phyloP scores from a whole-genome alignment of 2,329 filamentous ascomycete genomes.

The Trichoderma arundinaceum region DNA sequence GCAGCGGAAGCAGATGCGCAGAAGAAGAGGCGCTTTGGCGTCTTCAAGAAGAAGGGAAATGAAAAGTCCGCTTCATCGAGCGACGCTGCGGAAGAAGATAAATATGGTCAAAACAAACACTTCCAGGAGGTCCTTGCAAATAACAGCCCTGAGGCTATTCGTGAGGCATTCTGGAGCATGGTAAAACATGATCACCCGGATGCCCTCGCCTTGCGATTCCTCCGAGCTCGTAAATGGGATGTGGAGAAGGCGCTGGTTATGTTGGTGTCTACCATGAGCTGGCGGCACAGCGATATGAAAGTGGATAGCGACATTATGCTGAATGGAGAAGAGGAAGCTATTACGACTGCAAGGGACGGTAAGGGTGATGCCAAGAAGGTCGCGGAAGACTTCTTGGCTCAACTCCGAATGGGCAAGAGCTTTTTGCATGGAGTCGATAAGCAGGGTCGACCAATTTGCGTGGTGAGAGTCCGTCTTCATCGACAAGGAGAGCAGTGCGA shows the following conservation, averaged over 20 bases:
- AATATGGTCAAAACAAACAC: constrained; percentile 87
- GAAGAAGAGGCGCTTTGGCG: constrained; percentile 74
- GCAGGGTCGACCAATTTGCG: constrained; percentile 81
- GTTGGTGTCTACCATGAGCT: constrained; percentile 92
- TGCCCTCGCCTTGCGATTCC: constrained; percentile 78
- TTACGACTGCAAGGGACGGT: constrained; percentile 61
- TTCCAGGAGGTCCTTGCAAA: constrained; percentile 82
- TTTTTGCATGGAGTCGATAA: constrained; percentile 89
- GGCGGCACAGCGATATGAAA: constrained; percentile 81
- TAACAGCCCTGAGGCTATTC: constrained; percentile 77
- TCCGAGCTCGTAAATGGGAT: constrained; percentile 94
- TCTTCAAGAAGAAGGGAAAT: constrained; percentile 71
- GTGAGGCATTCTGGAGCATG: constrained; percentile 87
- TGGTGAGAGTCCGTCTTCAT: constrained; percentile 83
- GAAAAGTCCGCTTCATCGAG: constrained; percentile 38
- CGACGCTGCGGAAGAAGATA: constrained; percentile 72
- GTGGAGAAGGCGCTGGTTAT: constrained; percentile 91
- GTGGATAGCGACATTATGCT: constrained; percentile 88
- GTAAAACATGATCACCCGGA: constrained; percentile 95
- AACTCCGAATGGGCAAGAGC: constrained; percentile 89
- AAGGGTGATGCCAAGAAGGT: constrained; percentile 68
- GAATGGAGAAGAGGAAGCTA: constrained; percentile 72
- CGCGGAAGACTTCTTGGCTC: constrained; percentile 74
- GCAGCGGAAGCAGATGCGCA: constrained; percentile 53
- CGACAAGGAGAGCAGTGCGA: constrained; percentile 81